Evolutionary conservation across 2,329 filamentous ascomycete genomes (phyloP).

Genomic region (Helicocarpus griseus): DNA sequence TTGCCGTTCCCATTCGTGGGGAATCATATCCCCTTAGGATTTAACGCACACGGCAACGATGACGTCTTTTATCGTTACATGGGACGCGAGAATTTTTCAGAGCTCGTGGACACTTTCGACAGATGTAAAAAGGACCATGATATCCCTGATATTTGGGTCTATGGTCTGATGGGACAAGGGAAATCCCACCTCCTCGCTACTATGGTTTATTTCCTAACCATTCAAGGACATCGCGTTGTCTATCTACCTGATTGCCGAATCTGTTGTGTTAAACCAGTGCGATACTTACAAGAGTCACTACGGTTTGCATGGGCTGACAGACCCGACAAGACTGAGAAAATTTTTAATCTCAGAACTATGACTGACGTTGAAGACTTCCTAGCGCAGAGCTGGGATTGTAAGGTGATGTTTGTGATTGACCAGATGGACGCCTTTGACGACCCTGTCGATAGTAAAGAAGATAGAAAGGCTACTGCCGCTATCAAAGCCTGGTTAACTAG

Average conservation of each 20-base stretch:
- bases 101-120: neutral
- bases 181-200: constrained; percentile 4
- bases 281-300: neutral
- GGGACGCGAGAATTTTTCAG: neutral
- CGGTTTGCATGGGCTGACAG: constrained; percentile 4
- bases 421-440: constrained; percentile 1
- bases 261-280: neutral
- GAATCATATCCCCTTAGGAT: neutral
- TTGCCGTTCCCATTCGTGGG: constrained; percentile 3
- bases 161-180: constrained; percentile 3
- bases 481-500: neutral
- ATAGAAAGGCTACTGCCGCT: neutral
- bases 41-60: neutral
- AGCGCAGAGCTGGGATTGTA: neutral
- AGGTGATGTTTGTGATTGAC: neutral
- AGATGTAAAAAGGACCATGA: neutral
- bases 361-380: neutral
- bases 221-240: neutral
- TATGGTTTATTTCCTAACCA: constrained; percentile 1
- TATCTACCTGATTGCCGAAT: constrained; percentile 4
- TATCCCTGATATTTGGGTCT: constrained; percentile 1
- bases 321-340: neutral
- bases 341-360: neutral
- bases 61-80: neutral
- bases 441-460: neutral